Conservation (phyloP, 2,329 filamentous ascomycete species). For the Akanthomyces uredinophilus region DNA sequence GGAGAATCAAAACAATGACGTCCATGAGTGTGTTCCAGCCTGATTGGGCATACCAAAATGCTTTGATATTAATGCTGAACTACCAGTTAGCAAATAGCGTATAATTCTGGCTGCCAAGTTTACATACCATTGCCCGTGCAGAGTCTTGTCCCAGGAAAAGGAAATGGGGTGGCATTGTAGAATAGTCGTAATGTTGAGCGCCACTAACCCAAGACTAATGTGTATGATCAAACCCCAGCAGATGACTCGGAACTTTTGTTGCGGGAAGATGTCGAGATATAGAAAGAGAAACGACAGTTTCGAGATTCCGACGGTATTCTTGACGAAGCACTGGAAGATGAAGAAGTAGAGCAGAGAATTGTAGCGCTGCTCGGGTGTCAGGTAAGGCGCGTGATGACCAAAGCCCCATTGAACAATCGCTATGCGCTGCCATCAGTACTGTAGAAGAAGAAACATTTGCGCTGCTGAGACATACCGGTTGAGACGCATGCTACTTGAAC, state of each 20-base stretch:
- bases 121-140: slow-evolving; percentile 5
- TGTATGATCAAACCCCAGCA: slow-evolving; percentile 12
- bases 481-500: slow-evolving; percentile 9
- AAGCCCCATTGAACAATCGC: slow-evolving; percentile 12
- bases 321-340: slow-evolving; percentile 12
- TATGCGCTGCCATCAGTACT: not conserved
- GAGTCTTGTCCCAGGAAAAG: slow-evolving; percentile 11
- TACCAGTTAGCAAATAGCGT: not conserved
- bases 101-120: not conserved
- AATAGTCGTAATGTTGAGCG: slow-evolving; percentile 7
- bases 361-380: slow-evolving; percentile 5
- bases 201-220: slow-evolving; percentile 1
- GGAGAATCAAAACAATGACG: slow-evolving; percentile 9
- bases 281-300: slow-evolving; percentile 11
- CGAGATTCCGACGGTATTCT: slow-evolving; percentile 7
- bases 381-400: slow-evolving; percentile 8
- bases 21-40: slow-evolving; percentile 13
- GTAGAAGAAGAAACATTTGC: not conserved
- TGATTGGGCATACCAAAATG: slow-evolving; percentile 12
- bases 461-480: not conserved
- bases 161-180: slow-evolving; percentile 9
- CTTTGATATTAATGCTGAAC: slow-evolving; percentile 11
- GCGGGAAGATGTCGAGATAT: slow-evolving; percentile 13
- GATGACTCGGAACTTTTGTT: not conserved
- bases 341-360: slow-evolving; percentile 12